Percentiles rank a stretch among this genome's conserved stretches.
Conservation (phyloP, 169 alveolate species). For the Cryptosporidium meleagridis region DNA sequence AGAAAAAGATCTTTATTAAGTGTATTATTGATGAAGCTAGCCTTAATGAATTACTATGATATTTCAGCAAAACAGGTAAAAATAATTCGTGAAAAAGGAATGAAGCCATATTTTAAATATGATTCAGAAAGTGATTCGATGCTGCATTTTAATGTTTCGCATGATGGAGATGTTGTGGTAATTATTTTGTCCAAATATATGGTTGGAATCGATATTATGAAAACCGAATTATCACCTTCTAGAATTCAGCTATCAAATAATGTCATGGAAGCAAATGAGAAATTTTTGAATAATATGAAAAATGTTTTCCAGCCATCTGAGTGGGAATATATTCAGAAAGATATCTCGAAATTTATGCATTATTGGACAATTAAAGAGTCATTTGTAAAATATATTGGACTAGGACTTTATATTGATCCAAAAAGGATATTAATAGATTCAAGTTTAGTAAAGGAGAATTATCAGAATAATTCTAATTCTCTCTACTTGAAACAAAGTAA, state of each 20-base stretch:
- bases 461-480: neutral
- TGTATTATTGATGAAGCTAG: constrained; percentile 1
- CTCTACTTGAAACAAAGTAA: neutral
- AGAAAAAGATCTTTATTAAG: constrained; percentile 46
- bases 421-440: constrained; percentile 8
- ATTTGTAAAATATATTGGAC: constrained; percentile 57
- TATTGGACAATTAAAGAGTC: constrained; percentile 76
- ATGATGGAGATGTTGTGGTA: constrained; percentile 66
- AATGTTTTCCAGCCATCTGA: constrained; percentile 25
- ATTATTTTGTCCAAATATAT: constrained; percentile 23
- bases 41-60: constrained; percentile 15
- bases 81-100: constrained; percentile 24
- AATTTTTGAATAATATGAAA: constrained; percentile 22
- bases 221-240: constrained; percentile 14
- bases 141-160: constrained; percentile 54
- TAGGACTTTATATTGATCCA: constrained; percentile 73
- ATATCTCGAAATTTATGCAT: constrained; percentile 59
- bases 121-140: neutral
- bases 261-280: neutral
- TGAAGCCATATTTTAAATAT: constrained; percentile 16
- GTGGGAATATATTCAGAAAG: constrained; percentile 55
- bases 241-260: neutral
- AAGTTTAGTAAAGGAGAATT: neutral
- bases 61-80: constrained; percentile 18
- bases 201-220: constrained; percentile 74